Evolutionary conservation across 1,284 basidiomycete genomes (phyloP).

Genomic region (Ceratorhiza oryzae-sativae): DNA sequence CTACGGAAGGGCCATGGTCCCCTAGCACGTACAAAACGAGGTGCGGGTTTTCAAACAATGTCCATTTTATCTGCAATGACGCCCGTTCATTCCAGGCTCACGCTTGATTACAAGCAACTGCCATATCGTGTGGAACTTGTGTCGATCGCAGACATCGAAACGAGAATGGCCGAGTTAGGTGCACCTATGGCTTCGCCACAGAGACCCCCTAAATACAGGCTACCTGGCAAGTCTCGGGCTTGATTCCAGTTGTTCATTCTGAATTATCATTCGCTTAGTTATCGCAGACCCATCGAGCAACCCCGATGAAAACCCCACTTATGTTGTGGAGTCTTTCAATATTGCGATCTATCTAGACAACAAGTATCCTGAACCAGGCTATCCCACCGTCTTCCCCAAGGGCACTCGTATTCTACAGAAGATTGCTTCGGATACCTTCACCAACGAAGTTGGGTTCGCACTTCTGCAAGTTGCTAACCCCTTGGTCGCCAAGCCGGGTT

Average conservation of each 20-base stretch:
- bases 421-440: conserved; percentile 21
- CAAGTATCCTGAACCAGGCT: conserved; percentile 27
- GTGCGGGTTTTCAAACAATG: neutral
- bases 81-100: conserved; percentile 29
- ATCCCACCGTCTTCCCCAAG: conserved; percentile 18
- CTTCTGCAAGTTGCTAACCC: conserved; percentile 32
- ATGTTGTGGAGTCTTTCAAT: conserved; percentile 37
- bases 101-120: conserved; percentile 45
- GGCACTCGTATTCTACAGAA: conserved; percentile 36
- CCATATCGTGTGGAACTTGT: conserved; percentile 45
- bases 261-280: neutral
- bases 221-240: conserved; percentile 19
- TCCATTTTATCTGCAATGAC: neutral
- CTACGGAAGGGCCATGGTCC: neutral
- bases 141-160: conserved; percentile 44
- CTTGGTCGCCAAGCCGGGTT: conserved; percentile 10
- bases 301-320: conserved; percentile 15
- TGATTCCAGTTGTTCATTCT: neutral
- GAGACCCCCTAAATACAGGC: conserved; percentile 12
- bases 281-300: conserved; percentile 40
- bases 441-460: conserved; percentile 20
- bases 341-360: conserved; percentile 41
- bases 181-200: conserved; percentile 51
- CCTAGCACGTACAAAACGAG: conserved; percentile 14
- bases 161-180: conserved; percentile 39